A percentile compares a stretch with the other conserved stretches of the same genome.
Conservation (phyloP, 2,329 filamentous ascomycete genomes). For the Didymella pinodella region DNA sequence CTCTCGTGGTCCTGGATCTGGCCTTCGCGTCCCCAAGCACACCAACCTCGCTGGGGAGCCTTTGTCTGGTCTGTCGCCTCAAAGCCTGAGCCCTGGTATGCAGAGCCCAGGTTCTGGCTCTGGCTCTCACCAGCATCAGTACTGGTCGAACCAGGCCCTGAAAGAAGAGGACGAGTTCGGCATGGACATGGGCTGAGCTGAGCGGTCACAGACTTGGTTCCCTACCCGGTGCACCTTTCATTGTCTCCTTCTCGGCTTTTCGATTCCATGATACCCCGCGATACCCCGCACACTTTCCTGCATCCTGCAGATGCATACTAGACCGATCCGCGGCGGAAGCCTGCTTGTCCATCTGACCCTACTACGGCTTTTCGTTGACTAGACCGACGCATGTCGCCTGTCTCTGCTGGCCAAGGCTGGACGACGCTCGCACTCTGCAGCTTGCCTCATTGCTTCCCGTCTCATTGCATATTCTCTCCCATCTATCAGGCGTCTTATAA, state of each 20-base stretch:
- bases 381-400: slow-evolving; percentile 25
- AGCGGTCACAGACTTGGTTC: slow-evolving; percentile 23
- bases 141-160: slow-evolving; percentile 68
- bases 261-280: slow-evolving; percentile 47
- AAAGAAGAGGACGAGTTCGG: slow-evolving; percentile 93
- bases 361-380: slow-evolving; percentile 4
- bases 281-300: slow-evolving; percentile 44
- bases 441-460: slow-evolving; percentile 37
- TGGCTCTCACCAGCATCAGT: slow-evolving; percentile 58
- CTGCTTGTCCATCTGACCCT: slow-evolving; percentile 1
- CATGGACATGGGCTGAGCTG: slow-evolving; percentile 69
- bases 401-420: slow-evolving; percentile 48
- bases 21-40: slow-evolving; percentile 88
- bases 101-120: slow-evolving; percentile 73
- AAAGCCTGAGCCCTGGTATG: slow-evolving; percentile 62
- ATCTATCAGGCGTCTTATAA: slow-evolving; percentile 31
- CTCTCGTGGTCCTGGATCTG: slow-evolving; percentile 81
- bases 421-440: slow-evolving; percentile 29
- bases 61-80: slow-evolving; percentile 64
- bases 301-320: slow-evolving; percentile 41
- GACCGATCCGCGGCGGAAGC: slow-evolving; percentile 20
- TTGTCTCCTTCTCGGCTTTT: slow-evolving; percentile 34
- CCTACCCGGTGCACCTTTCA: slow-evolving; percentile 18
- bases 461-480: slow-evolving; percentile 45
- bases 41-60: slow-evolving; percentile 90